Base-by-base conservation (phyloP, 108 stramenopile genomes). In the Craspedostauros australis region DNA sequence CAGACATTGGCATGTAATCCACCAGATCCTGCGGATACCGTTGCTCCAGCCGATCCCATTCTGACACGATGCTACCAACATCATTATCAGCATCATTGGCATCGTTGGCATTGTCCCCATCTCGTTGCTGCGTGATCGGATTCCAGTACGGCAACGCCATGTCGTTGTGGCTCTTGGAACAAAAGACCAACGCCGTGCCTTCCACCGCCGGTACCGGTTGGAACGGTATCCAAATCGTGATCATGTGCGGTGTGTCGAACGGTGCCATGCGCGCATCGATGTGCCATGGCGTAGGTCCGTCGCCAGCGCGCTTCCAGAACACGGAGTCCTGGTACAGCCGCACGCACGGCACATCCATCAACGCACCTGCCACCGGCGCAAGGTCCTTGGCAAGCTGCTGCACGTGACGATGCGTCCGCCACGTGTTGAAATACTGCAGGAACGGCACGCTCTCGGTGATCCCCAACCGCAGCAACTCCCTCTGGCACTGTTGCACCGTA, bases 251-350 rank as follows among this genome's bases (percentile, higher is more conserved):
- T 7, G 91, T 86, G 39, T 93, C 91, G 58, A 93, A 93, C 9
- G 73, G 91, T 3, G 91, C 78, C 91, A 93, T 93, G 29, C 80
- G 68, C 33, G 79, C 71, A 73, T 93, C 91, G 11, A 73, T 76
- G 50, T 93, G 91, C 84, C 84, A 93, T 4, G 84, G 87, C 12
- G 91, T 93, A 48, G 80, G 79, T 3, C 86, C 91, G 57, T 88
- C 91, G 4, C 57, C 60, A 3, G 53, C 24, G 14, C 87, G 77
- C 57, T 93, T 93, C 63, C 76, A 79, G 41, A 93, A 93, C 3
- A 88, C 9, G 11, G 91, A 77, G 61, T 88, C 87, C 56, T 93
- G 91, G 41, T 93, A 93, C 1, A 93, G 65, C 16, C 85, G 72
- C 25, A 93, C 80, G 1, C 64, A 62, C n/a, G 68, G 68, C 5